phyloP scores from a whole-genome alignment of 371 early-diverging fungal species.

The Mucor mucedo region DNA sequence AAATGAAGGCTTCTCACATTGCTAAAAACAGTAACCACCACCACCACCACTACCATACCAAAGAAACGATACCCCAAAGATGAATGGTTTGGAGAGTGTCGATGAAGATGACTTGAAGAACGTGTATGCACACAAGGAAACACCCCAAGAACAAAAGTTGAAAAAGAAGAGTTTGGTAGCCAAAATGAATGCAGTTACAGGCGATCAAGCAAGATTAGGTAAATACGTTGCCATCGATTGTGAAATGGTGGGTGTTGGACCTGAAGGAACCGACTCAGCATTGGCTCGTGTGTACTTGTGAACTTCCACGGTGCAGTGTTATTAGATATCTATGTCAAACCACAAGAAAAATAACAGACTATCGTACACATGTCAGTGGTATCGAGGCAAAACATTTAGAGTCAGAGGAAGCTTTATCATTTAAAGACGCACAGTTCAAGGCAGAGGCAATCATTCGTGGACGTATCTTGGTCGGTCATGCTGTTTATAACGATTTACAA shows the following conservation, averaged over 20 bases:
- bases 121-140: constrained; percentile 50
- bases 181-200: constrained; percentile 42
- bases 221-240: constrained; percentile 95
- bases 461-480: constrained; percentile 91
- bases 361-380: constrained; percentile 92
- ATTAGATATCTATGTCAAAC: constrained; percentile 86
- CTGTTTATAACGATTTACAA: constrained; percentile 84
- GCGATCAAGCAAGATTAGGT: constrained; percentile 59
- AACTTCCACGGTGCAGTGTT: constrained; percentile 91
- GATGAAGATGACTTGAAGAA: constrained; percentile 54
- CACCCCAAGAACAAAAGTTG: constrained; percentile 24
- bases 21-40: constrained; percentile 1
- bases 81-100: constrained; percentile 63
- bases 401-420: constrained; percentile 65
- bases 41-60: not conserved
- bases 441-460: constrained; percentile 83
- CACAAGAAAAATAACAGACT: constrained; percentile 88
- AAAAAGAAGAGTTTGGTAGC: constrained; percentile 28
- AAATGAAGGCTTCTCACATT: constrained; percentile 12
- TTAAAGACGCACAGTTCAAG: constrained; percentile 76
- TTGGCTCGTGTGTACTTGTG: constrained; percentile 92
- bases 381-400: constrained; percentile 80
- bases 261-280: constrained; percentile 76
- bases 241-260: constrained; percentile 98
- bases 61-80: constrained; percentile 41